Evolutionary conservation across 2,329 filamentous ascomycete species (phyloP), one percentile per base, ranked within the genome.

Genomic region (Chaetothyriales sp.): DNA sequence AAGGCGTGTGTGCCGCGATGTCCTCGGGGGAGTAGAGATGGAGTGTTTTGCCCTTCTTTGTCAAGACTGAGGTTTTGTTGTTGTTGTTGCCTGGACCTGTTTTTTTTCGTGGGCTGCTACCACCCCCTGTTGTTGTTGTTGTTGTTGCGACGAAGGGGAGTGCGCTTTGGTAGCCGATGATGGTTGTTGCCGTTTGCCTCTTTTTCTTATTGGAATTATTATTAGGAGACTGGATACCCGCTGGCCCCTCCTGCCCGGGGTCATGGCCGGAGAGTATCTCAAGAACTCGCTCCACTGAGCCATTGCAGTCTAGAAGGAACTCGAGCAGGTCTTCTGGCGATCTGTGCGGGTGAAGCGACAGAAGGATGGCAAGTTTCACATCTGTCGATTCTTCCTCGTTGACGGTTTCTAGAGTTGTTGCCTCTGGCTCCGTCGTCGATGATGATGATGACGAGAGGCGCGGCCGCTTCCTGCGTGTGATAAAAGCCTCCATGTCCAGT

Each of bases 1-100:
- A 95, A 1, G 92, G 88, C 0, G 90, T 95, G 62, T 94, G 78
- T 20, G 78, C 74, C 47, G 86, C 83, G 45, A 96, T 79, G 59
- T 95, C 88, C 42, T 79, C 73, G 0, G 89, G 85, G 43, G 85
- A 80, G 65, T 84, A 96, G 0, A 96, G 72, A 62, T 90, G 84
- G 1, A 96, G 68, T 0, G 90, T 95, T 59, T 80, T 79, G 10
- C 89, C 90, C 63, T 83, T 93, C 60, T 78, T 83, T 0, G 84
- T 81, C 53, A 85, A 67, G n/a, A n/a, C n/a, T 0, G 75, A 56
- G 3, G 22, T 6, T 6, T 25, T 25, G 56, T 71, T 70, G 10
- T 5, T 26, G 10, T 15, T n/a, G n/a, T 12, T 15, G 19, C 43
- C 43, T 20, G n/a, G n/a, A n/a, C n/a, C n/a, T n/a, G n/a, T n/a